These are phyloP conservation scores for Aspergillus leporis DNA, from an alignment of 495 filamentous ascomycete genomes.

Conservation along the genomic window DNA sequence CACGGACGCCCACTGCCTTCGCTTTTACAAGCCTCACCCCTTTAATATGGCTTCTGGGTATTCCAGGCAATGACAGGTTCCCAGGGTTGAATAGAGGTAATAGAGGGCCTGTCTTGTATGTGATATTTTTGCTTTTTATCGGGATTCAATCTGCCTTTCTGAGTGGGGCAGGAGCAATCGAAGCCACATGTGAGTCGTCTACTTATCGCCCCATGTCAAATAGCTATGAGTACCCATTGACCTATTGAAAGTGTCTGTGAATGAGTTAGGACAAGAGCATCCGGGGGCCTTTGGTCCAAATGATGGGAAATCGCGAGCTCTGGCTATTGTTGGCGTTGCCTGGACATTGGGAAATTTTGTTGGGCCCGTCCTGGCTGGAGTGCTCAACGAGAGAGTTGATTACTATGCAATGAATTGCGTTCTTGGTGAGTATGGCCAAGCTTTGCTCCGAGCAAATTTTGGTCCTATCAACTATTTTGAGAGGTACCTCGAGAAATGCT, in stretches of 20 bases:
- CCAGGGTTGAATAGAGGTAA: constrained; percentile 17
- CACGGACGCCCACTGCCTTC: constrained; percentile 22
- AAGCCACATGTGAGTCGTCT: constrained; percentile 31
- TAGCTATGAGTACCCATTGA: too few relatives aligned
- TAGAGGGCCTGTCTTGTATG: constrained; percentile 25
- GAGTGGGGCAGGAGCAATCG: constrained; percentile 31
- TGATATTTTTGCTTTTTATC: constrained; percentile 16
- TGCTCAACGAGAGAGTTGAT: constrained; percentile 32
- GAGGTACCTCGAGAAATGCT: too few relatives aligned
- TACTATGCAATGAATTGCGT: constrained; percentile 36
- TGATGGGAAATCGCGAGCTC: constrained; percentile 40
- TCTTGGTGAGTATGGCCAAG: constrained; percentile 28
- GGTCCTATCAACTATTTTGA: too few relatives aligned
- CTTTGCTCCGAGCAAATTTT: too few relatives aligned
- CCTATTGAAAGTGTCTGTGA: constrained; percentile 14
- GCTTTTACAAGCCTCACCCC: constrained; percentile 24
- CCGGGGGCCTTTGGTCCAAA: constrained; percentile 37
- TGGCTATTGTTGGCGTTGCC: constrained; percentile 36
- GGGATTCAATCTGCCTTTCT: constrained; percentile 25
- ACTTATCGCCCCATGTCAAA: neutral
- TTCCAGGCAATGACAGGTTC: constrained; percentile 22
- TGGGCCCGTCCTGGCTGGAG: constrained; percentile 38
- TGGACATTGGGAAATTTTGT: constrained; percentile 35
- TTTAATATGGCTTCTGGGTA: constrained; percentile 25
- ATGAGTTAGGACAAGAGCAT: constrained; percentile 23